These are phyloP conservation scores for Aspergillus pseudonomiae DNA, from an alignment of 2,329 filamentous ascomycete genomes.

Conservation along the genomic window DNA sequence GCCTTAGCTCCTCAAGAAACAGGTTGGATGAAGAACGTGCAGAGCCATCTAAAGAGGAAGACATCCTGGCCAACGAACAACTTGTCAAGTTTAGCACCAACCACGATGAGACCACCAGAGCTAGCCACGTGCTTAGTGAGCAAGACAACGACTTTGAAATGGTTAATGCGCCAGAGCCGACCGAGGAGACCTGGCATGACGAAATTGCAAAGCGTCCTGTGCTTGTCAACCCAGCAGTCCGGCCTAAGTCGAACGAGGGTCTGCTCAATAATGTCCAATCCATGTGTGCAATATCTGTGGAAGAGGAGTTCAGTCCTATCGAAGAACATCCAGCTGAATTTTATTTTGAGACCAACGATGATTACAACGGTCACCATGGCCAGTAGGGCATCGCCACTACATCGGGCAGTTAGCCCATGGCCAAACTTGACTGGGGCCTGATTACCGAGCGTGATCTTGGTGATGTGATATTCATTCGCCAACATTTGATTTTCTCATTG, in stretches of 20 bases:
- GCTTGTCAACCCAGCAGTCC: slow-evolving; percentile 63
- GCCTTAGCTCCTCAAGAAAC: slow-evolving; percentile 38
- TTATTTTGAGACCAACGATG: slow-evolving; percentile 59
- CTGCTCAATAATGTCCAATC: slow-evolving; percentile 57
- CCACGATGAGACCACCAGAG: slow-evolving; percentile 48
- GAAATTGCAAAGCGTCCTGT: slow-evolving; percentile 62
- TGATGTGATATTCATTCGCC: slow-evolving; percentile 7
- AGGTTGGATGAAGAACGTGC: slow-evolving; percentile 58
- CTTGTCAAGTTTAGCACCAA: slow-evolving; percentile 59
- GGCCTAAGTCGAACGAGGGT: slow-evolving; percentile 65
- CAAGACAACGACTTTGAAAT: slow-evolving; percentile 49
- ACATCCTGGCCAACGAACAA: slow-evolving; percentile 76
- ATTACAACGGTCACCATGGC: slow-evolving; percentile 23
- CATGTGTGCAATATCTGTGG: slow-evolving; percentile 36
- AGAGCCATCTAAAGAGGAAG: slow-evolving; percentile 52
- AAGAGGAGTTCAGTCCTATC: slow-evolving; percentile 37
- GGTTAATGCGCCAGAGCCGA: slow-evolving; percentile 17
- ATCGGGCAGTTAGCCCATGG: background rate
- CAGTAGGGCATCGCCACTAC: background rate
- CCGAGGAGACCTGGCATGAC: slow-evolving; percentile 52
- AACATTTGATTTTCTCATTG: slow-evolving; percentile 4
- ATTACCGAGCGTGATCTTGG: background rate
- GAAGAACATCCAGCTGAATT: slow-evolving; percentile 42
- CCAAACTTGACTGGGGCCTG: background rate
- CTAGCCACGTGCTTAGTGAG: slow-evolving; percentile 57